Evolutionary conservation across 495 filamentous ascomycete genomes (phyloP).

Genomic region (Daldinia bambusicola): DNA sequence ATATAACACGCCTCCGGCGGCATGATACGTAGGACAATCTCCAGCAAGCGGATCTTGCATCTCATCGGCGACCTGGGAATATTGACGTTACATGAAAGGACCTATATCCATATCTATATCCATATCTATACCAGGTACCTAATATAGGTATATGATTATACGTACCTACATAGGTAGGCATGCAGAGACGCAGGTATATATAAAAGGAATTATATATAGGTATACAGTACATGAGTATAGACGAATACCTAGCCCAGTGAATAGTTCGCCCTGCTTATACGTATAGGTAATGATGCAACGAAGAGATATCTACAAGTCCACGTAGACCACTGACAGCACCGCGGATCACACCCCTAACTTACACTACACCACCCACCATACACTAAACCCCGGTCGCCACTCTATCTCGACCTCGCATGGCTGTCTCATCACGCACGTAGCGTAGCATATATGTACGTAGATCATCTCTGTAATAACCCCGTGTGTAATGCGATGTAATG

Average conservation of each 20-base stretch:
- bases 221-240: too few relatives aligned
- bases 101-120: not conserved
- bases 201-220: too few relatives aligned
- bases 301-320: not conserved
- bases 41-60: conserved; percentile 33
- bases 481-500: too few relatives aligned
- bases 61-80: conserved; percentile 32
- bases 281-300: too few relatives aligned
- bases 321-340: not conserved
- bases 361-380: not conserved
- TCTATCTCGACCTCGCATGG: not conserved
- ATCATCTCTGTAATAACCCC: not conserved
- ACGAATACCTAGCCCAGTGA: too few relatives aligned
- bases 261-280: too few relatives aligned
- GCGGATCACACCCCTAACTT: not conserved
- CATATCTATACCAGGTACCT: too few relatives aligned
- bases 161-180: too few relatives aligned
- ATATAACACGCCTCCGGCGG: conserved; percentile 7
- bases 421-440: not conserved
- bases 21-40: conserved; percentile 32
- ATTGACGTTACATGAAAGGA: conserved; percentile 5
- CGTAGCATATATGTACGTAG: not conserved
- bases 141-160: too few relatives aligned
- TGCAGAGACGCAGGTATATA: too few relatives aligned
- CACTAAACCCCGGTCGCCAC: not conserved